phyloP scores from a whole-genome alignment of 352 stramenopile species.

The Phytophthora cactorum region DNA sequence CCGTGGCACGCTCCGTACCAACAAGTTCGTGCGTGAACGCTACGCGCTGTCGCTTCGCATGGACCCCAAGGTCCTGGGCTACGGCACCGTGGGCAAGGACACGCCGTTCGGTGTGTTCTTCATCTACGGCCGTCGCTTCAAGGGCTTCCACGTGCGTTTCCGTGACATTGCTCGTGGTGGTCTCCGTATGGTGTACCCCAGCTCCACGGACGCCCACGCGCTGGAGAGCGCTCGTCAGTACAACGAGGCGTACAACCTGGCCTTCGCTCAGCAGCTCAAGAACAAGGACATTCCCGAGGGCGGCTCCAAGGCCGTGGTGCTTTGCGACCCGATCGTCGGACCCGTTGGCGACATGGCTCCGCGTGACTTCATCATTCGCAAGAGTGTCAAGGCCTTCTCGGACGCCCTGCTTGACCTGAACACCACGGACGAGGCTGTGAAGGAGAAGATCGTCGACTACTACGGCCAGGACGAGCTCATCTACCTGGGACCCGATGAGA shows the following conservation, averaged over 20 bases:
- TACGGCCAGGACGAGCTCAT: conserved; percentile 88
- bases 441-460: conserved; percentile 78
- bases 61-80: conserved; percentile 81
- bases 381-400: conserved; percentile 98
- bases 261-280: conserved; percentile 88
- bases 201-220: conserved; percentile 62
- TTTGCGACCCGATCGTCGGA: conserved; percentile 79
- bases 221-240: conserved; percentile 80
- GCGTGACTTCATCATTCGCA: conserved; percentile 93
- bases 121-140: conserved; percentile 96
- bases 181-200: conserved; percentile 79
- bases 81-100: conserved; percentile 86
- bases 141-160: conserved; percentile 90
- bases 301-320: conserved; percentile 84
- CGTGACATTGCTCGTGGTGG: conserved; percentile 83
- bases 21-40: conserved; percentile 82
- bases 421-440: conserved; percentile 74
- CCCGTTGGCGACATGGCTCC: conserved; percentile 77
- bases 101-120: conserved; percentile 97
- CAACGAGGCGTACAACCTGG: conserved; percentile 87
- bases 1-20: conserved; percentile 76
- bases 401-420: conserved; percentile 84
- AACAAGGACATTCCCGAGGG: conserved; percentile 91
- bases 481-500: conserved; percentile 85
- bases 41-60: conserved; percentile 85